Evolutionary conservation across 169 alveolate genomes (phyloP).

Genomic region (Eimeria praecox): DNA sequence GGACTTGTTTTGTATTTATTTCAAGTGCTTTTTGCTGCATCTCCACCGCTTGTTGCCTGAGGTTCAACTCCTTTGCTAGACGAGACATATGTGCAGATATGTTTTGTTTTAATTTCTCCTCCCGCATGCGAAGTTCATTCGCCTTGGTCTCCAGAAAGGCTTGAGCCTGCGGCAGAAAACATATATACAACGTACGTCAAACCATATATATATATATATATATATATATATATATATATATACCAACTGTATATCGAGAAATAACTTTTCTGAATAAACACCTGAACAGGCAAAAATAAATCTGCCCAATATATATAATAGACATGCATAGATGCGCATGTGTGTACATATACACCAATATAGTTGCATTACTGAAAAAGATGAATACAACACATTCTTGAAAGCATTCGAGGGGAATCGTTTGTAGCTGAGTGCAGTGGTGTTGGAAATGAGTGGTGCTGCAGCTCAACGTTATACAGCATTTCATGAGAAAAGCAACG

Average conservation of each 20-base stretch:
- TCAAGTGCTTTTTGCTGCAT: slow-evolving; percentile 63
- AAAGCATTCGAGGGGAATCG: no score
- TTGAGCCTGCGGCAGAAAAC: neutral
- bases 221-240: no score
- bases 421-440: no score
- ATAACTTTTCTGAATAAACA: no score
- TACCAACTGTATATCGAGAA: no score
- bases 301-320: no score
- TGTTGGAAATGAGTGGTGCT: no score
- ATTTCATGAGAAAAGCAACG: neutral
- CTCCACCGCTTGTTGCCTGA: slow-evolving; percentile 5
- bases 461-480: neutral
- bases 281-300: no score
- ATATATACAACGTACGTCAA: neutral
- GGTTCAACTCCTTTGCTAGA: neutral
- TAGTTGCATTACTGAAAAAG: no score
- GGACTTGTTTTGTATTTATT: slow-evolving; percentile 33
- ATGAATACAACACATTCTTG: no score
- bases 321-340: no score
- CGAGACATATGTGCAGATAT: neutral
- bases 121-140: slow-evolving; percentile 19
- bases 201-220: neutral
- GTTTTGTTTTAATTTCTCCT: neutral
- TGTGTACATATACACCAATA: no score
- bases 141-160: slow-evolving; percentile 34